Conservation (phyloP, 164 flowering plant genomes). For the Echeveria elegans region DNA sequence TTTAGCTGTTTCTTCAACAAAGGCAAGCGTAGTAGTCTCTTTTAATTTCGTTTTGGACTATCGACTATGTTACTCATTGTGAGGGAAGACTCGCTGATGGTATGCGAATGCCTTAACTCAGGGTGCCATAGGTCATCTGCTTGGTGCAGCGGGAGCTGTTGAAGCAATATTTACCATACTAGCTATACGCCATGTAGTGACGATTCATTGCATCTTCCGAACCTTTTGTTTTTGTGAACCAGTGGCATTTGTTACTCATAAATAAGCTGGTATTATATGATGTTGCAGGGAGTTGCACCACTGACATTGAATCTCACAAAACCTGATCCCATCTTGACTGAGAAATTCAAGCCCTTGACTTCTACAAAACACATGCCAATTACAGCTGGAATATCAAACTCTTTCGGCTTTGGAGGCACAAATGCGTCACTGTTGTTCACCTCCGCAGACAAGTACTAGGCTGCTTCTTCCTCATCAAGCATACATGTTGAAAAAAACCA, state of each 20-base stretch:
- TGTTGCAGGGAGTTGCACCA: slow-evolving; percentile 79
- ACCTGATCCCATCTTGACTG: slow-evolving; percentile 72
- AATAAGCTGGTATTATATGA: neutral
- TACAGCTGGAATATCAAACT: slow-evolving; percentile 74
- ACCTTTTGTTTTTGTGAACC: neutral
- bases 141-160: slow-evolving; percentile 98
- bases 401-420: slow-evolving; percentile 98
- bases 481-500: neutral
- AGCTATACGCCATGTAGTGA: slow-evolving; percentile 58
- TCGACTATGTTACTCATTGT: neutral
- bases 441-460: slow-evolving; percentile 10
- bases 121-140: slow-evolving; percentile 98
- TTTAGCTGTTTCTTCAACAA: slow-evolving; percentile 86
- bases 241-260: neutral
- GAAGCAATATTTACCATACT: slow-evolving; percentile 85
- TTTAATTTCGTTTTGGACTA: too few species aligned
- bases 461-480: neutral
- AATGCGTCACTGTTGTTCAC: slow-evolving; percentile 80
- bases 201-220: neutral
- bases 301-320: slow-evolving; percentile 60
- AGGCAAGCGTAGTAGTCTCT: slow-evolving; percentile 37
- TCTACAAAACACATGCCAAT: slow-evolving; percentile 59
- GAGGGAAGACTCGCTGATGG: neutral
- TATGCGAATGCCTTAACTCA: slow-evolving; percentile 14
- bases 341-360: slow-evolving; percentile 63